Base-by-base conservation (phyloP, 2,329 filamentous ascomycete genomes). In the Beauveria sp. region DNA sequence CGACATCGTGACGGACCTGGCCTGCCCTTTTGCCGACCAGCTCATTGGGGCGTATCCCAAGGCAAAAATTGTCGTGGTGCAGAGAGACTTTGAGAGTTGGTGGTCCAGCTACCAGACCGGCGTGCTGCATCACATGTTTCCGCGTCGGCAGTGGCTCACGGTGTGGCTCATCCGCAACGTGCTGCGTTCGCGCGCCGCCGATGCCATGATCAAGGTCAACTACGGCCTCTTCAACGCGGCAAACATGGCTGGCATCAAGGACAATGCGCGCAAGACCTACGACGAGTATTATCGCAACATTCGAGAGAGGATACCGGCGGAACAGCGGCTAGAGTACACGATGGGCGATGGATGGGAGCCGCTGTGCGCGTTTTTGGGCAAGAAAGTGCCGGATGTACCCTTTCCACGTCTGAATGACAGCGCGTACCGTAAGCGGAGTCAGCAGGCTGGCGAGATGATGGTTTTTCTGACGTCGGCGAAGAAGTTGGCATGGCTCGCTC, bases 321-420 rank as follows among this genome's bases (percentile, higher is more conserved):
- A 68, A 0, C 63, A 61, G 38, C 64, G 75, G 16, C 61, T 75
- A 20, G 68, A 74, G 20, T 74, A 66, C 22, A 64, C 66, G 12
- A 53, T 73, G 4, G 58, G 61, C 1, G 66, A 70, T 8, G 74
- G 71, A 1, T 75, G 74, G 72, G 67, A 63, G 26, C 70, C 74
- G 1, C 51, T 76, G 9, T 75, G 73, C 16, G 49, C 61, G 3
- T 75, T 76, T 26, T 38, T 76, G 12, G 71, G 69, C 0, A 74
- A 72, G 63, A 26, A 69, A 0, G 60, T 71, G 6, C 74, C 73
- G 0, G 64, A 62, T 1, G 62, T 63, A 26, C 61, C 68, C 18
- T 73, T 73, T 40, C 73, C 73, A 1, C 65, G 65, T 22, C 55
- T 67, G 0, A 74, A 74, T 22, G 69, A 71, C 48, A 45, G 49